Base-by-base conservation (phyloP, 148 eudicot species). In the Euryodendron excelsum region DNA sequence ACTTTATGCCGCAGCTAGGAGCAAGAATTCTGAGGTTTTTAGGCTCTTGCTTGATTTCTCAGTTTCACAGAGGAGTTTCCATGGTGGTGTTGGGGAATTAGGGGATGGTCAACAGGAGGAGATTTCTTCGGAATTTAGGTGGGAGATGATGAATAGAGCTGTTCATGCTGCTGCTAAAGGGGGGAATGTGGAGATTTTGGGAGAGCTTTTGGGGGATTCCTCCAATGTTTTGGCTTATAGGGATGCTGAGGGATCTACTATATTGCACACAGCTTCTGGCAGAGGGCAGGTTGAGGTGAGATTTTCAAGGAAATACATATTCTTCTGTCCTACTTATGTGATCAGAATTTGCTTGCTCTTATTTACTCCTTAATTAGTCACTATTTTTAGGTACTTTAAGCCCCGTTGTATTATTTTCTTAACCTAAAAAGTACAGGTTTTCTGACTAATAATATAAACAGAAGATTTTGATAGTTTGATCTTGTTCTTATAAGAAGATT, bases 161-260 rank as follows among this genome's bases (percentile, higher is more conserved):
- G 84, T 90, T 65, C 95, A 93, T 86, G 87, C 89, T n/a, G 93
- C 91, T 37, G 91, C 95, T 21, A 91, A 92, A 76, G 98, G 91
- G 55, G 98, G 98, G 65, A 90, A 86, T 74, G 72, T 90, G 79
- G 92, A 80, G 88, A 61, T 90, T 61, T 79, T 93, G 76, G 87
- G 81, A 73, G 91, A 91, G 76, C 78, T 93, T 86, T 80, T 93
- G 27, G 75, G 76, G 63, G 88, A 81, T 63, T 82, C 86, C 60
- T 27, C 60, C 56, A 92, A 91, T 91, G 88, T 91, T 79, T 85
- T 87, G 82, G 81, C 48, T 45, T 91, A 79, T 73, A 87, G 91
- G 83, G 98, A 93, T 87, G 79, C 70, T 80, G 85, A 87, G 53
- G 98, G 96, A 14, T 90, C 89, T 30, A 85, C 90, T 27, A 13